Evolutionary conservation across 148 eudicot genomes (phyloP), one percentile per base, ranked within the genome.

Genomic region (Linanthus parryae): DNA sequence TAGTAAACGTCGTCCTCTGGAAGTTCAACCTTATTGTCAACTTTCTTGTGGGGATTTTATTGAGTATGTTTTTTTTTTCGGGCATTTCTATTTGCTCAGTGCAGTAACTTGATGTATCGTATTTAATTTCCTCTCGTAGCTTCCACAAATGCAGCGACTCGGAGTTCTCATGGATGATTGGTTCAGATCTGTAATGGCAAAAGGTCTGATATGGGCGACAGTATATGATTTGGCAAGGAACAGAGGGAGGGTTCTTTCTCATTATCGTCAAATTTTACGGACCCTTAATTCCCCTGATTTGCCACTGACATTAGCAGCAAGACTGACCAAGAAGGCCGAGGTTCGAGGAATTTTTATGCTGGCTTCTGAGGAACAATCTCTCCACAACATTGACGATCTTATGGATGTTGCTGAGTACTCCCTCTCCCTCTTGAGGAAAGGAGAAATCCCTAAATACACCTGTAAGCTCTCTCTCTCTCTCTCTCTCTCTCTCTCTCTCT

Each of bases 221-320:
- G 57, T 57, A 19, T 56, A 60, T 30, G 64, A 60, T 60, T 41
- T 60, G 45, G 64, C 57, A 10, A 41, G 50, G 57, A 60, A 50
- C 31, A 60, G 64, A 50, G 64, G 58, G 30, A 29, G 30, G 16
- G 64, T 60, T 21, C 31, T 60, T 30, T 60, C 64, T 6, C 64
- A 38, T 29, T 60, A 60, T 49, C 64, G 56, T 12, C 64, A 60
- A 60, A 16, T 60, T 13, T 49, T 60, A 33, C 57, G 57, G 39
- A 60, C 56, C 43, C 56, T 60, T 30, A 60, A 51, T 23, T 60
- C 64, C 23, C 64, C 64, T 20, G 49, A 60, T 50, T 60, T 60
- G 64, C 64, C 64, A 0, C 42, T 60, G 11, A 50, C 29, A 11
- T 29, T 50, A 52, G 56, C 57, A 18, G 64, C 64, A 44, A 31